Conservation (phyloP, 2,329 filamentous ascomycete genomes). For the Neoarthrinium moseri region DNA sequence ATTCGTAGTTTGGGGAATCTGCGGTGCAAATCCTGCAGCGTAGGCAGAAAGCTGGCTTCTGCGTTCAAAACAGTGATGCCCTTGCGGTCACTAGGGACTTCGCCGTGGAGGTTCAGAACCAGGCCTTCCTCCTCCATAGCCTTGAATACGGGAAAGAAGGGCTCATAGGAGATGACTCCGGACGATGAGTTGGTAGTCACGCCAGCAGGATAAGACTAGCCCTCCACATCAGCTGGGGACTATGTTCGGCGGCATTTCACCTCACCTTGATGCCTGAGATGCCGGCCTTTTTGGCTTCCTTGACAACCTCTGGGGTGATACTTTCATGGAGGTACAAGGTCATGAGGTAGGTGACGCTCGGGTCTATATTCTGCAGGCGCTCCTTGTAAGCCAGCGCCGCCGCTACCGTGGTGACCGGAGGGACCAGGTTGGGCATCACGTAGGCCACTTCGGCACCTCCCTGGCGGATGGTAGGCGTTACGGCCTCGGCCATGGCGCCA, state of each 20-base stretch:
- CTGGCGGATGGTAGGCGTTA: slow-evolving; percentile 46
- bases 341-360: slow-evolving; percentile 50
- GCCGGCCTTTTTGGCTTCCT: slow-evolving; percentile 58
- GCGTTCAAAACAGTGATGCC: slow-evolving; percentile 53
- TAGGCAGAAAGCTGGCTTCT: slow-evolving; percentile 65
- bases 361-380: slow-evolving; percentile 41
- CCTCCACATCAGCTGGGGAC: background rate
- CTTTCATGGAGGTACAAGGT: slow-evolving; percentile 50
- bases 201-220: slow-evolving; percentile 17
- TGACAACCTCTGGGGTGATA: slow-evolving; percentile 52
- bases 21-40: slow-evolving; percentile 53
- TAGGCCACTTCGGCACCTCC: slow-evolving; percentile 53
- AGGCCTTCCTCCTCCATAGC: slow-evolving; percentile 66
- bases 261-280: slow-evolving; percentile 54
- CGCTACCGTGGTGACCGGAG: slow-evolving; percentile 48
- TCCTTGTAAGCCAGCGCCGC: slow-evolving; percentile 46
- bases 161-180: slow-evolving; percentile 51
- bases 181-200: slow-evolving; percentile 35
- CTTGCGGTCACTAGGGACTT: slow-evolving; percentile 42
- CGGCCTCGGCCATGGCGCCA: slow-evolving; percentile 48
- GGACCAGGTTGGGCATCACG: slow-evolving; percentile 54
- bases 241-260: background rate
- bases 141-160: slow-evolving; percentile 60
- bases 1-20: slow-evolving; percentile 35
- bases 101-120: slow-evolving; percentile 67